Evolutionary conservation across 2,329 filamentous ascomycete species (phyloP), one percentile per base, ranked within the genome.

Genomic region (Pseudopithomyces maydicus): DNA sequence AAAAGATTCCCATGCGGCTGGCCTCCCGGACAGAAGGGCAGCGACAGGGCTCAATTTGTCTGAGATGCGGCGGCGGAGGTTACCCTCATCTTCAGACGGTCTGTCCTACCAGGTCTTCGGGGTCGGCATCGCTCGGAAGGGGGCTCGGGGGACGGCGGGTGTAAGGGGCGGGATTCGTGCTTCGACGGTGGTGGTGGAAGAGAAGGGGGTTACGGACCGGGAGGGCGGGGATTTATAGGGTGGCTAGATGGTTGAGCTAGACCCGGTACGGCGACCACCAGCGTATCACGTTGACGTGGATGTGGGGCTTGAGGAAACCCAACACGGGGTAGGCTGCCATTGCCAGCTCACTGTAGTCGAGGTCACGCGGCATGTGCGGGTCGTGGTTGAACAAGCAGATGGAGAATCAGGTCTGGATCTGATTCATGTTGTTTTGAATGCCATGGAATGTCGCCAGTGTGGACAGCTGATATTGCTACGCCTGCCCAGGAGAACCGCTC

Each of bases 131-230:
- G 47, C 19, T 39, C 46, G 46, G 35, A 8, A 15, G 26, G 23
- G 22, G 10, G 26, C 32, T 47, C 44, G 44, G 38, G 48, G 43
- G 35, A 33, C 48, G 36, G 48, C 38, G 48, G 48, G 47, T 22
- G 48, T 23, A 22, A 19, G 38, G 48, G 48, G 48, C 48, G 38
- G 48, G 48, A 51, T 43, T 50, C 48, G 48, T 51, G 48, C 48
- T 51, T 51, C 48, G 48, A 33, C 48, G 38, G 47, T 43, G 48
- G 48, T 51, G 48, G 38, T 51, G 48, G 17, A 38, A 41, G 38
- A 41, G 38, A 19, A 35, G 48, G 20, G 22, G 48, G 33, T 12
- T n/a, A 20, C 10, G 17, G 38, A 17, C 11, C 4, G 12, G n/a
- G 7, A 15, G 17, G 36, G 11, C 26, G 38, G 48, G 48, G 22